These are phyloP conservation scores for Saposhnikovia divaricata DNA, from an alignment of 129 eudicot species.

Conservation along the genomic window DNA sequence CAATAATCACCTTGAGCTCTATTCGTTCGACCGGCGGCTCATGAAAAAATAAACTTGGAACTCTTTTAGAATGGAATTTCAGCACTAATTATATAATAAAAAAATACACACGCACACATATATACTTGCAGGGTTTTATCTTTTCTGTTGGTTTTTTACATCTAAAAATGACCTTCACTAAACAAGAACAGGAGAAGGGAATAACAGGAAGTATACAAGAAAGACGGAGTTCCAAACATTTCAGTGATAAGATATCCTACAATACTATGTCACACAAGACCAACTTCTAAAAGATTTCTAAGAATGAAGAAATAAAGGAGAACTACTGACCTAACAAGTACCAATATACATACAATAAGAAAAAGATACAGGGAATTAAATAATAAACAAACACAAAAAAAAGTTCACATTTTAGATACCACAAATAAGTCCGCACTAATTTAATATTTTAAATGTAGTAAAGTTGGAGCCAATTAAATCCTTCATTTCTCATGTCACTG, in stretches of 20 bases:
- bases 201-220: background rate
- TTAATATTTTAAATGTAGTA: background rate
- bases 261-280: conserved; percentile 5
- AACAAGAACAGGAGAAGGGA: background rate
- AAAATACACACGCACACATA: no score
- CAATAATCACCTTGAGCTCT: background rate
- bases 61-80: background rate
- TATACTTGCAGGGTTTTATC: background rate
- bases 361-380: conserved; percentile 35
- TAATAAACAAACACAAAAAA: conserved; percentile 16
- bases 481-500: background rate
- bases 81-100: background rate
- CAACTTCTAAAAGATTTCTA: background rate
- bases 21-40: background rate
- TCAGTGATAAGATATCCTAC: background rate
- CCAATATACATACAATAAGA: background rate
- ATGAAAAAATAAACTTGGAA: background rate
- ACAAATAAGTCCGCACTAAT: background rate
- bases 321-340: conserved; percentile 5
- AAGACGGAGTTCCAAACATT: background rate
- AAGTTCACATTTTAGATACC: background rate
- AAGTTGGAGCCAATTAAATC: background rate
- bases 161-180: no score
- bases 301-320: conserved; percentile 6
- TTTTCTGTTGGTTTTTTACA: background rate